Evolutionary conservation across 805 yeast species (phyloP).

Genomic region (Pichia eremophila): DNA sequence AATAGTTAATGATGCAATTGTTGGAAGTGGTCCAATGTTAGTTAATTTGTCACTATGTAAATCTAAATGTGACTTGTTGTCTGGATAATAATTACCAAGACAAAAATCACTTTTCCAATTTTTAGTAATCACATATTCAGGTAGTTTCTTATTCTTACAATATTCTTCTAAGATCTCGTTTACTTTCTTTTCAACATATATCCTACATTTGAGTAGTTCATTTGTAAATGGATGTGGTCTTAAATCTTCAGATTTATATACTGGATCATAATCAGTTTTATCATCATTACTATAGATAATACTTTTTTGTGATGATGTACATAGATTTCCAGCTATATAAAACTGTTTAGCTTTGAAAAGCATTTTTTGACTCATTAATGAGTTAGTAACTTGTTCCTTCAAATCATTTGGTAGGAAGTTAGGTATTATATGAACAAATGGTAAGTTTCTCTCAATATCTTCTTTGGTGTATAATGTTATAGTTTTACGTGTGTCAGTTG

Average conservation of each 20-base stretch:
- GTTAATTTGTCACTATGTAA: constrained; percentile 74
- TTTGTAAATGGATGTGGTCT: background rate
- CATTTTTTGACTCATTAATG: constrained; percentile 33
- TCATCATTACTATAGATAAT: constrained; percentile 18
- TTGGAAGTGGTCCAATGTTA: constrained; percentile 61
- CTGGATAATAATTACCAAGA: constrained; percentile 47
- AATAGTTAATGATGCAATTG: constrained; percentile 56
- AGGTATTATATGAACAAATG: constrained; percentile 41
- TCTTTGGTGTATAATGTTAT: constrained; percentile 37
- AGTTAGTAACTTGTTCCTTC: constrained; percentile 36
- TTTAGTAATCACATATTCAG: constrained; percentile 26
- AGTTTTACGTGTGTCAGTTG: background rate
- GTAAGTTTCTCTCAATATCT: constrained; percentile 40
- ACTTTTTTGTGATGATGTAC: constrained; percentile 47
- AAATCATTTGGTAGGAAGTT: constrained; percentile 43
- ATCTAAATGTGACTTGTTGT: constrained; percentile 44
- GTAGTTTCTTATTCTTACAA: constrained; percentile 16
- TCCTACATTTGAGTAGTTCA: constrained; percentile 11
- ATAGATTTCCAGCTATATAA: constrained; percentile 52
- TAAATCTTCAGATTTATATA: background rate
- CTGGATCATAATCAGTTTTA: constrained; percentile 10
- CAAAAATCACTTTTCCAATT: constrained; percentile 48
- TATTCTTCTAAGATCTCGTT: constrained; percentile 15
- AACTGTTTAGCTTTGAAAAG: constrained; percentile 38
- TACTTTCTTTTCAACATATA: constrained; percentile 11